Percentiles rank a stretch among this genome's conserved stretches.
Evolutionary conservation across 257 asterid species (phyloP).

Genomic region (Ballota nigra): DNA sequence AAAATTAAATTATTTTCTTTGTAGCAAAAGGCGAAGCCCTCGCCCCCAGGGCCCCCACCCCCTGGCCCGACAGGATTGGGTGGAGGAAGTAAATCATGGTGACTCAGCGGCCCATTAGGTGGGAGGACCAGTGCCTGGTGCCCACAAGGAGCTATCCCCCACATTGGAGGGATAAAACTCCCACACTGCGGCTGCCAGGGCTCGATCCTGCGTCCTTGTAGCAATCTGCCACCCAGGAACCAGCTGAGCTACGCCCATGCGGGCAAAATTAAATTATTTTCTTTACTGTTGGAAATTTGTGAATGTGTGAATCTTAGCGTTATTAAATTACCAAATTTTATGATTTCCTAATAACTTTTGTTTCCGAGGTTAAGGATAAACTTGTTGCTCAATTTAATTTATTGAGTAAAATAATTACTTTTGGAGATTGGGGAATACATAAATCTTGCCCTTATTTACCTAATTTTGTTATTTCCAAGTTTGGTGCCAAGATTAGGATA

Average conservation of each 20-base stretch:
- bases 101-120: too few species aligned
- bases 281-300: not conserved
- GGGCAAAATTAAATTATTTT: not conserved
- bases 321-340: not conserved
- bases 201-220: too few species aligned
- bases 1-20: not conserved
- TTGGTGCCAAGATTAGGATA: not conserved
- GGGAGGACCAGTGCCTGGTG: too few species aligned
- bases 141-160: too few species aligned
- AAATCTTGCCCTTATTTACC: not conserved
- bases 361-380: not conserved
- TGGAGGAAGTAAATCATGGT: too few species aligned
- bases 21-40: too few species aligned
- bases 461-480: not conserved
- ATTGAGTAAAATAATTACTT: not conserved
- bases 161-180: too few species aligned
- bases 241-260: too few species aligned
- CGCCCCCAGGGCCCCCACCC: too few species aligned
- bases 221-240: too few species aligned
- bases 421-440: not conserved
- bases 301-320: not conserved
- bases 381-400: not conserved
- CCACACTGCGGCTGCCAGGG: too few species aligned
- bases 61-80: too few species aligned
- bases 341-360: not conserved